Conservation (phyloP, 352 stramenopile genomes). For the Halophytophthora batemanensis region DNA sequence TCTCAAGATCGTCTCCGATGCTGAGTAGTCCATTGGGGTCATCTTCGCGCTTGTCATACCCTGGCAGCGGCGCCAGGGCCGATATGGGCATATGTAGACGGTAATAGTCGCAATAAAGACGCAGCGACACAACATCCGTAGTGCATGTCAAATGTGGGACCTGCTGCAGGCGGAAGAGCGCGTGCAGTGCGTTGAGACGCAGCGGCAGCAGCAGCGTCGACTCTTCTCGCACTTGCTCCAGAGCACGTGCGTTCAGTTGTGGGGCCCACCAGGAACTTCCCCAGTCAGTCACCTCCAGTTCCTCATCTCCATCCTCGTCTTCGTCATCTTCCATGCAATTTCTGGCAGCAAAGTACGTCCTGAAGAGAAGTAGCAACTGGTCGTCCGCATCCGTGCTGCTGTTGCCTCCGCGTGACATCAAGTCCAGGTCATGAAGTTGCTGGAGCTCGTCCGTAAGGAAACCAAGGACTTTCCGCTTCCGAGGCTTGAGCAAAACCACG, state of each 20-base stretch:
- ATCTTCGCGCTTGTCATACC: neutral
- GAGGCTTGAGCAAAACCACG: slow-evolving; percentile 60
- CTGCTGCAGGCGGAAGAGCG: slow-evolving; percentile 55
- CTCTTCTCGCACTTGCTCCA: slow-evolving; percentile 34
- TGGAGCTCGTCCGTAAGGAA: slow-evolving; percentile 20
- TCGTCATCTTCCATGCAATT: slow-evolving; percentile 11
- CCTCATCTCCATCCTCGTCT: slow-evolving; percentile 16
- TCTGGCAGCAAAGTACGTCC: slow-evolving; percentile 30
- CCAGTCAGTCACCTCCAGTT: slow-evolving; percentile 24
- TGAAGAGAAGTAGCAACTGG: slow-evolving; percentile 26
- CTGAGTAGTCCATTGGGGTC: neutral
- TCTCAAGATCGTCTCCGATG: slow-evolving; percentile 6
- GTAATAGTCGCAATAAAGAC: slow-evolving; percentile 35
- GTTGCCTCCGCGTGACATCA: neutral
- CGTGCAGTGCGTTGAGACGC: slow-evolving; percentile 48
- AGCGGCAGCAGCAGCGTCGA: slow-evolving; percentile 31
- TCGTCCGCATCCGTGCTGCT: slow-evolving; percentile 19
- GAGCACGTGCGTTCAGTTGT: slow-evolving; percentile 21
- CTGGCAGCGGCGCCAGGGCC: neutral
- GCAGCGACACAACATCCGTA: slow-evolving; percentile 40
- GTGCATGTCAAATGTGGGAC: slow-evolving; percentile 30
- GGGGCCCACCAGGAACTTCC: slow-evolving; percentile 33
- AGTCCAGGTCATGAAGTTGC: slow-evolving; percentile 7
- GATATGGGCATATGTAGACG: slow-evolving; percentile 4
- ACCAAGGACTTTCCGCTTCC: slow-evolving; percentile 17